A percentile compares a stretch with the other conserved stretches of the same genome.
phyloP scores from a whole-genome alignment of 257 asterid genomes.

The Buddleja alternifolia region DNA sequence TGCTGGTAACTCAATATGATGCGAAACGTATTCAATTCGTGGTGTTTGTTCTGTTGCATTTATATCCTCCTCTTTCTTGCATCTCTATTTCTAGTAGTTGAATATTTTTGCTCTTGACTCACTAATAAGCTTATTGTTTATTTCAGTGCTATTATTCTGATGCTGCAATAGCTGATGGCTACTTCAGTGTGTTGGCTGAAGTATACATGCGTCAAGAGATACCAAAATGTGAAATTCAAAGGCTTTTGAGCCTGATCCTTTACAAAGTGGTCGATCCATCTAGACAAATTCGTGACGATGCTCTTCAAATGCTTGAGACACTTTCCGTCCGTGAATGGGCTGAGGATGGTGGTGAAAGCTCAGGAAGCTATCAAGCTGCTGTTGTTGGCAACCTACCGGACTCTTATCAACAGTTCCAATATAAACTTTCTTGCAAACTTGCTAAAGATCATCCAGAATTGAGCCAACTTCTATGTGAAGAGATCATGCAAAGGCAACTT shows the following conservation, averaged over 20 bases:
- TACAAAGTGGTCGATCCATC: conserved; percentile 99
- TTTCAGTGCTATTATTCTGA: conserved; percentile 95
- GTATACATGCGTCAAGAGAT: conserved; percentile 99
- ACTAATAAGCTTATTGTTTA: conserved; percentile 29
- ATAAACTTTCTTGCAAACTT: conserved; percentile 98
- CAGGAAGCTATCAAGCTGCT: conserved; percentile 95
- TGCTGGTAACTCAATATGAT: conserved; percentile 4
- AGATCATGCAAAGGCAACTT: conserved; percentile 98
- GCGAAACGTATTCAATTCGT: too few species aligned
- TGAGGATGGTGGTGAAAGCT: conserved; percentile 88
- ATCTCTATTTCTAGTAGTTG: conserved; percentile 23
- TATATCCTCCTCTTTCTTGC: background rate
- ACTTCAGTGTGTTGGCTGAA: conserved; percentile 98
- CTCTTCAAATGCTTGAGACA: conserved; percentile 99
- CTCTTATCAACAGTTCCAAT: conserved; percentile 97
- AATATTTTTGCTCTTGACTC: conserved; percentile 20
- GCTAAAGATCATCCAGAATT: conserved; percentile 98
- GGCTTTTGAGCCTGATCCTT: conserved; percentile 91
- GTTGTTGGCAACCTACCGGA: conserved; percentile 99
- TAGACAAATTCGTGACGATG: conserved; percentile 97
- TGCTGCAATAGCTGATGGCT: conserved; percentile 99
- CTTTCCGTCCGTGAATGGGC: conserved; percentile 98
- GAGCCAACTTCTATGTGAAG: conserved; percentile 99
- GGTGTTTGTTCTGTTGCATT: too few species aligned
- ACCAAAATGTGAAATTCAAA: conserved; percentile 98